A percentile compares a stretch with the other conserved stretches of the same genome.
These are phyloP conservation scores for Sugiyamaella floridensis DNA, from an alignment of 805 yeast species.

Conservation along the genomic window DNA sequence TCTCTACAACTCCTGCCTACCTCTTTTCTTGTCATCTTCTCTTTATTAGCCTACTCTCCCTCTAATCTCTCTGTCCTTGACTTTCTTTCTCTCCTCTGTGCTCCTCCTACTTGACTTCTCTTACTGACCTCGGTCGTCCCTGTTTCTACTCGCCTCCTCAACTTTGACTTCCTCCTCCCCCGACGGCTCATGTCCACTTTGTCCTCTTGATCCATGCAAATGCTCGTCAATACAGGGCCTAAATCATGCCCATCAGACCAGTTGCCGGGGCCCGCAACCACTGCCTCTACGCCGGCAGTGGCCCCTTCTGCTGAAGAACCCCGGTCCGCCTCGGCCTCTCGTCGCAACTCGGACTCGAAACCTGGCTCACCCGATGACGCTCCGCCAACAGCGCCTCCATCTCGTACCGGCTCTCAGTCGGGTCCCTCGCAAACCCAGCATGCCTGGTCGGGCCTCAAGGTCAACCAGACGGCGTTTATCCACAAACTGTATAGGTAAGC, in stretches of 20 bases:
- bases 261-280: not conserved
- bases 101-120: not conserved
- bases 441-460: slow-evolving; percentile 20
- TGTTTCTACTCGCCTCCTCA: not conserved
- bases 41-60: not conserved
- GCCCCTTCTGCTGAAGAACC: not conserved
- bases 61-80: not conserved
- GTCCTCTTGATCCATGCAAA: not conserved
- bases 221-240: not conserved
- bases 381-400: not conserved
- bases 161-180: not conserved
- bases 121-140: not conserved
- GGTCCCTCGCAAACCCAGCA: not conserved
- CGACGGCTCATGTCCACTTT: not conserved
- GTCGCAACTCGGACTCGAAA: not conserved
- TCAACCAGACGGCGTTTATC: slow-evolving; percentile 59
- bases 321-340: not conserved
- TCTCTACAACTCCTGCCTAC: not conserved
- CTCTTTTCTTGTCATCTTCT: not conserved
- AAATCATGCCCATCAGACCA: not conserved
- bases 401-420: not conserved
- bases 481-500: slow-evolving; percentile 63
- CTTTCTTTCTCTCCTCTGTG: not conserved
- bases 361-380: not conserved
- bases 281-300: not conserved